Evolutionary conservation across 495 filamentous ascomycete species (phyloP).

Genomic region (Aspergillus asperescens): DNA sequence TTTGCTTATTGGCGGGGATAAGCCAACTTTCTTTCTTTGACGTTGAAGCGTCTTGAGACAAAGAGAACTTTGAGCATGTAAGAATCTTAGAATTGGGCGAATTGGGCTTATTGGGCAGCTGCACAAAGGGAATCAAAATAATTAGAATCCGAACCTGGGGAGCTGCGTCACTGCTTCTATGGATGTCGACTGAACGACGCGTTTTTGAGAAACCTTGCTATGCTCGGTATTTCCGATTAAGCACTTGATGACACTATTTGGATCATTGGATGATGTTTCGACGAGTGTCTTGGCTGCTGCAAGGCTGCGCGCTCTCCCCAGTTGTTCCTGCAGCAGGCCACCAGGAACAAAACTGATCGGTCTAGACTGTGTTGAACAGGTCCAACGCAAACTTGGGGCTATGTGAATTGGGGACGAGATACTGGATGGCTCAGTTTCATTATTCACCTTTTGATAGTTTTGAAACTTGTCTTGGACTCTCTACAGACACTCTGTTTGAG

Average conservation of each 20-base stretch:
- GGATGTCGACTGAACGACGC: background rate
- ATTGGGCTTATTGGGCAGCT: too few relatives aligned
- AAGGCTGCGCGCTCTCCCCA: conserved; percentile 25
- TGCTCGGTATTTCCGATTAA: conserved; percentile 1
- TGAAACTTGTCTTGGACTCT: conserved; percentile 8
- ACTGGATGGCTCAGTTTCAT: background rate
- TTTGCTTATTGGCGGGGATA: background rate
- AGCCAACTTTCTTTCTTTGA: background rate
- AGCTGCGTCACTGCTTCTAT: background rate
- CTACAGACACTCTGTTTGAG: background rate
- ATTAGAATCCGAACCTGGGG: background rate
- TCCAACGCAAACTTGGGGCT: conserved; percentile 10
- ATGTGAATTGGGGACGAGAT: background rate
- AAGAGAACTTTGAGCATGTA: background rate
- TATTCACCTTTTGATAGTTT: background rate
- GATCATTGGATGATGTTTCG: background rate
- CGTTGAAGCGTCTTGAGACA: background rate
- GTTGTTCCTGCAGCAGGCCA: conserved; percentile 46
- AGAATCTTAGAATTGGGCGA: background rate
- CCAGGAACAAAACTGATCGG: conserved; percentile 19
- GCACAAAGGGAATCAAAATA: background rate
- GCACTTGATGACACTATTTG: background rate
- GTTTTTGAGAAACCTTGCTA: conserved; percentile 6
- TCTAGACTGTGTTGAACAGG: conserved; percentile 21
- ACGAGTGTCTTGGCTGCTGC: conserved; percentile 13